Evolutionary conservation across 441 rosid genomes (phyloP).

Genomic region (Populus hybrid): DNA sequence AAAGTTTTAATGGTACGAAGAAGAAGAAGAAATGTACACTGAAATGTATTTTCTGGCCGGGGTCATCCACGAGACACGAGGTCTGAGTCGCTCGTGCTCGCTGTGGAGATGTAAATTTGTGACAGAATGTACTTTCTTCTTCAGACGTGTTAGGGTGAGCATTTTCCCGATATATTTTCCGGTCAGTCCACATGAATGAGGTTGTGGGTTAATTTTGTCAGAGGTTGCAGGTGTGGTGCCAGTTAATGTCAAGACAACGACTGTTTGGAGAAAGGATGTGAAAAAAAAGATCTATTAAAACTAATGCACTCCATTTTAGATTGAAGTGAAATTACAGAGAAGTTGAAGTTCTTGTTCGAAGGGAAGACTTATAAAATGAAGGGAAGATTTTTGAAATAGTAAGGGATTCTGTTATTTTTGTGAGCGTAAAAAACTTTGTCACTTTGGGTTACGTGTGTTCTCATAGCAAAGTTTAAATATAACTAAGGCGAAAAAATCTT

Average conservation of each 20-base stretch:
- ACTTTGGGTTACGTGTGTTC: too few species aligned
- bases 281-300: too few species aligned
- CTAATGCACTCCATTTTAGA: too few species aligned
- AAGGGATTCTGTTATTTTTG: too few species aligned
- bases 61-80: conserved; percentile 35
- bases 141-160: conserved; percentile 11
- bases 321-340: too few species aligned
- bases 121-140: conserved; percentile 7
- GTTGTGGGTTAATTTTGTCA: conserved; percentile 20
- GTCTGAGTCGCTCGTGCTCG: conserved; percentile 38
- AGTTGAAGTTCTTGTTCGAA: too few species aligned
- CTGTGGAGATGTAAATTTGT: not conserved
- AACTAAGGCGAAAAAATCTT: too few species aligned
- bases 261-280: not conserved
- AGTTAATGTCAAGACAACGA: conserved; percentile 7
- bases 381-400: too few species aligned
- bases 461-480: too few species aligned
- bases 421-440: too few species aligned
- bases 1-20: not conserved
- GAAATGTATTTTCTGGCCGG: not conserved
- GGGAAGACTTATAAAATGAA: too few species aligned
- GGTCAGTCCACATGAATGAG: conserved; percentile 39
- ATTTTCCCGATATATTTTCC: conserved; percentile 39
- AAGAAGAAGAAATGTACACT: too few species aligned
- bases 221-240: conserved; percentile 43